Conservation (phyloP, 805 yeast genomes). For the Saccharomycopsis malanga region DNA sequence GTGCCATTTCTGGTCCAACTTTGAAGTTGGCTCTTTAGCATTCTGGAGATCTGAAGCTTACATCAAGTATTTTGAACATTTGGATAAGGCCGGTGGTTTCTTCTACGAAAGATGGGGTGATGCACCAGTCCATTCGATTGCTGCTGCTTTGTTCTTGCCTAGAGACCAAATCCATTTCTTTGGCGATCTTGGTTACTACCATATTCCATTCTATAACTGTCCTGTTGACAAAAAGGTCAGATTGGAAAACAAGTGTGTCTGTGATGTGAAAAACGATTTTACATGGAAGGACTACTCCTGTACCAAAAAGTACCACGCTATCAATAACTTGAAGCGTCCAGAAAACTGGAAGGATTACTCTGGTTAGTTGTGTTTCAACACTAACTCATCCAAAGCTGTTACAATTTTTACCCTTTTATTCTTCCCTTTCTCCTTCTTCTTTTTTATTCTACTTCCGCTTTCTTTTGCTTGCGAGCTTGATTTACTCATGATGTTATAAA, state of each 20-base stretch:
- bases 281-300: constrained; percentile 74
- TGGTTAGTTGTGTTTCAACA: too few species aligned
- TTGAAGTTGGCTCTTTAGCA: constrained; percentile 68
- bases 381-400: too few species aligned
- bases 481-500: too few species aligned
- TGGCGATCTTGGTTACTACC: constrained; percentile 79
- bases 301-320: constrained; percentile 53
- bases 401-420: too few species aligned
- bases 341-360: constrained; percentile 61
- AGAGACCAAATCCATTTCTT: constrained; percentile 70
- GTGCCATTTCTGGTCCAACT: constrained; percentile 90
- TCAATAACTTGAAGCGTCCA: constrained; percentile 52
- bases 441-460: too few species aligned
- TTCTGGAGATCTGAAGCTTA: constrained; percentile 75
- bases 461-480: too few species aligned
- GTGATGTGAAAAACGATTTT: constrained; percentile 64
- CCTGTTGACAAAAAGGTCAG: constrained; percentile 62
- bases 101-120: constrained; percentile 94
- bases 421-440: too few species aligned
- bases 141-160: constrained; percentile 70
- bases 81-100: constrained; percentile 84
- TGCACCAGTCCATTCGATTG: constrained; percentile 88
- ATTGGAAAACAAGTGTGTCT: constrained; percentile 57
- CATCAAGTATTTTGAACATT: constrained; percentile 56
- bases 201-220: constrained; percentile 75